Base-by-base conservation (phyloP, 2,329 filamentous ascomycete species). In the Pseudonectria foliicola region DNA sequence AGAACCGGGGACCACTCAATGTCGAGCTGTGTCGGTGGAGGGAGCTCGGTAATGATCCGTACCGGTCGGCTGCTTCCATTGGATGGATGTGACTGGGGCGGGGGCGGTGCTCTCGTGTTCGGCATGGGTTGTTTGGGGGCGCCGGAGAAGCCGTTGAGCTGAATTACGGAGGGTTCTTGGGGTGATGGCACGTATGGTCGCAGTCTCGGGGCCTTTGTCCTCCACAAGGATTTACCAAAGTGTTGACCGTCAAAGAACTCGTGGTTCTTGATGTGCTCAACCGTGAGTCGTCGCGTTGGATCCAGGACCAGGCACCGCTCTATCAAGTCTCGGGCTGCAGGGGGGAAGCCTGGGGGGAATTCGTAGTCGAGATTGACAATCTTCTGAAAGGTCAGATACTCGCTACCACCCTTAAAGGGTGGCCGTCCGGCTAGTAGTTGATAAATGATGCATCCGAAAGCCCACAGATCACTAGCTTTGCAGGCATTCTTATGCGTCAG, bases 1-100 rank as follows among this genome's bases (percentile, higher is more conserved):
- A 98, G 68, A 4, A 98, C 89, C 1, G 92, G 92, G 1, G 90
- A 95, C 92, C 92, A 98, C 62, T 98, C 92, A 38, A 98, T 94
- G 55, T 98, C 92, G 16, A 98, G 69, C 59, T 96, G 92, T 33
- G 85, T 95, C 1, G 92, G 92, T n/a, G 92, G 90, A 12, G 92
- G 88, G 8, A 98, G 71, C 59, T 98, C 92, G 1, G 92, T 96
- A 41, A 98, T 93, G 40, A 95, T 80, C 42, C 88, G 73, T 2
- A 85, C 74, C 23, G 88, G 83, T 36, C 87, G 70, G 16, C 67
- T 64, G 24, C 62, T 57, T 25, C 67, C 68, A 34, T 73, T 75
- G 2, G 57, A 55, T 15, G 51, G 40, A 39, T 45, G 57, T 40
- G 50, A 59, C 52, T 58, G 58, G 34, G 57, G 63, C 46, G 60